Percentiles rank a stretch among this genome's conserved stretches.
These are phyloP conservation scores for Lichtheimia ornata DNA, from an alignment of 371 early-diverging fungal genomes.

Conservation along the genomic window DNA sequence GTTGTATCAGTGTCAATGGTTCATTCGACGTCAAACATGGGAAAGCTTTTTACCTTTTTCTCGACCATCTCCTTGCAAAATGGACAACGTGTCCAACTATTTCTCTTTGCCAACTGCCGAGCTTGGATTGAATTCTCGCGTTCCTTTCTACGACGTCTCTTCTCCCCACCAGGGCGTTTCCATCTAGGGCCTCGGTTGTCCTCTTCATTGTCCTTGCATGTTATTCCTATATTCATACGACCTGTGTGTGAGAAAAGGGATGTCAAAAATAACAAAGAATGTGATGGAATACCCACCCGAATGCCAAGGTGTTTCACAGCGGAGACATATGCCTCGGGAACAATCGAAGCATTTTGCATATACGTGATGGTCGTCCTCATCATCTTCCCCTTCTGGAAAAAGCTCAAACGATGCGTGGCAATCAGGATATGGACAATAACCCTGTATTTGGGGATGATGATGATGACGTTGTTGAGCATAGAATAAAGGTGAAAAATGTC, in stretches of 20 bases:
- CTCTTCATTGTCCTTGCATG: too few species aligned
- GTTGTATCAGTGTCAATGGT: neutral
- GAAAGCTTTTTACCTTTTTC: neutral
- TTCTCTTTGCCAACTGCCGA: neutral
- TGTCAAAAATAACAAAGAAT: neutral
- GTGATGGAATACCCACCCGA: neutral
- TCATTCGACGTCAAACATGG: neutral
- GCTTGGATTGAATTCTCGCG: conserved; percentile 6
- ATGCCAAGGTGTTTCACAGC: conserved; percentile 4
- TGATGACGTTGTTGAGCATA: neutral
- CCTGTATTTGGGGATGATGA: neutral
- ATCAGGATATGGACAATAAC: neutral
- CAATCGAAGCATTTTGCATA: conserved; percentile 10
- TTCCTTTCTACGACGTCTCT: neutral
- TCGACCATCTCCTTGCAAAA: neutral
- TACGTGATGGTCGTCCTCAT: neutral
- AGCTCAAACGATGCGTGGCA: neutral
- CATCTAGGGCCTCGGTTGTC: too few species aligned
- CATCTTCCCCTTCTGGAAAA: neutral
- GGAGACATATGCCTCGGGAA: conserved; percentile 9
- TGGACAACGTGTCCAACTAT: conserved; percentile 7
- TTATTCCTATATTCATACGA: too few species aligned
- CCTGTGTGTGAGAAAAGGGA: too few species aligned
- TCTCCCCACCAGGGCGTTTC: too few species aligned
- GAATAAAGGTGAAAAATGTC: neutral